Evolutionary conservation across 495 filamentous ascomycete genomes (phyloP), one percentile per base, ranked within the genome.

Genomic region (Aspergillus bridgeri): DNA sequence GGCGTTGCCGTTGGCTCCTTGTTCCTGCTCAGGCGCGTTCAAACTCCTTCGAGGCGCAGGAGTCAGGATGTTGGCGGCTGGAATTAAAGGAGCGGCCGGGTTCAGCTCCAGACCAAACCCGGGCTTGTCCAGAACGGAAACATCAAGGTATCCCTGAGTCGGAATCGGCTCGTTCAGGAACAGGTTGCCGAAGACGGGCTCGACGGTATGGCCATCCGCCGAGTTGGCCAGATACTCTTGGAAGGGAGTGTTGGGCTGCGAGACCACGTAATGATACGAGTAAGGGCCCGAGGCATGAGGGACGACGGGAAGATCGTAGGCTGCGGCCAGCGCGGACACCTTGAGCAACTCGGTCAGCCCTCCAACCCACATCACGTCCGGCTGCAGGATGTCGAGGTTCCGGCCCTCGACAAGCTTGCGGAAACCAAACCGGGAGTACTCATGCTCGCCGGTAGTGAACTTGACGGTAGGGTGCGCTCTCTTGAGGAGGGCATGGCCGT

Each of bases 331-430:
- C 19, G 91, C 89, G 11, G 92, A 84, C 55, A 96, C 84, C 72
- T 90, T 92, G 61, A 96, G 88, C 47, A 96, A 80, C 72, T 96
- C 92, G 2, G 92, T 96, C 80, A 96, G 72, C 57, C 92, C 92
- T 51, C 92, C 92, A 11, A 96, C 82, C 92, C 92, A 96, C 92
- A 96, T 96, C 47, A 96, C 90, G 65, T 96, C 92, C 6, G 92
- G 92, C 69, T 96, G 92, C 65, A 96, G 83, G 69, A 96, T 96
- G 66, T 96, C 91, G 54, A 96, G 73, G 69, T 95, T 93, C 56
- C 92, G 89, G 49, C 89, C 89, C 70, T 96, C 90, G 58, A 96
- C 88, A 19, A 96, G 80, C 78, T 95, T 94, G 53, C 92, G 89
- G 86, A 96, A 96, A 9, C 92, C 92, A 68, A 89, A 96, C 63